phyloP scores from a whole-genome alignment of 2,329 filamentous ascomycete species.

The Sclerotinia minor region DNA sequence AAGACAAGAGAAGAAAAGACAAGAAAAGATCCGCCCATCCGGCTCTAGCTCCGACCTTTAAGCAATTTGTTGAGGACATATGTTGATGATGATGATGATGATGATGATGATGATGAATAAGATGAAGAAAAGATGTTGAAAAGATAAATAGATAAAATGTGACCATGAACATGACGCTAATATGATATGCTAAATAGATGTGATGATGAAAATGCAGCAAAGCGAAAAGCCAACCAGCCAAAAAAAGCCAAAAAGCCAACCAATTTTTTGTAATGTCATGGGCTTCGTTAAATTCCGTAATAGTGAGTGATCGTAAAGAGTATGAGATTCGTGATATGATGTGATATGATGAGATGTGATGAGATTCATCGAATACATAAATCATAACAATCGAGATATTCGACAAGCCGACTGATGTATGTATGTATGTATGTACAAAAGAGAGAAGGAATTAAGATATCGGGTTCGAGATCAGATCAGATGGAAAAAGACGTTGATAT shows the following conservation, averaged over 20 bases:
- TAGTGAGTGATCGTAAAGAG: constrained; percentile 6
- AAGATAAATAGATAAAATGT: too few species aligned
- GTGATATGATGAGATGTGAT: background rate
- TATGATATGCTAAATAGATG: constrained; percentile 11
- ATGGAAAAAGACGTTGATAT: background rate
- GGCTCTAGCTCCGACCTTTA: background rate
- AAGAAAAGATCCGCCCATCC: background rate
- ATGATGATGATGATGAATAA: too few species aligned
- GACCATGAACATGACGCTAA: constrained; percentile 11
- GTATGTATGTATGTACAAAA: constrained; percentile 13
- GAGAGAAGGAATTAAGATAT: background rate
- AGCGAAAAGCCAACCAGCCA: background rate
- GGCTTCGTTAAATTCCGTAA: background rate
- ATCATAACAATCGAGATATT: background rate
- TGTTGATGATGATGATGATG: too few species aligned
- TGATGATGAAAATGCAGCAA: background rate
- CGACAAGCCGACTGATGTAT: background rate
- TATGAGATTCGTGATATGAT: background rate
- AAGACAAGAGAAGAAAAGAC: too few species aligned
- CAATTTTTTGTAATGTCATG: constrained; percentile 10
- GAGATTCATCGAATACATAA: too few species aligned
- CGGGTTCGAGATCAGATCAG: background rate
- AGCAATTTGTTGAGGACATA: background rate
- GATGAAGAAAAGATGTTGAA: too few species aligned
- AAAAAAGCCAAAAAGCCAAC: background rate